A percentile compares a stretch with the other conserved stretches of the same genome.
phyloP scores from a whole-genome alignment of 2,329 filamentous ascomycete genomes.

The Nemania sp. region DNA sequence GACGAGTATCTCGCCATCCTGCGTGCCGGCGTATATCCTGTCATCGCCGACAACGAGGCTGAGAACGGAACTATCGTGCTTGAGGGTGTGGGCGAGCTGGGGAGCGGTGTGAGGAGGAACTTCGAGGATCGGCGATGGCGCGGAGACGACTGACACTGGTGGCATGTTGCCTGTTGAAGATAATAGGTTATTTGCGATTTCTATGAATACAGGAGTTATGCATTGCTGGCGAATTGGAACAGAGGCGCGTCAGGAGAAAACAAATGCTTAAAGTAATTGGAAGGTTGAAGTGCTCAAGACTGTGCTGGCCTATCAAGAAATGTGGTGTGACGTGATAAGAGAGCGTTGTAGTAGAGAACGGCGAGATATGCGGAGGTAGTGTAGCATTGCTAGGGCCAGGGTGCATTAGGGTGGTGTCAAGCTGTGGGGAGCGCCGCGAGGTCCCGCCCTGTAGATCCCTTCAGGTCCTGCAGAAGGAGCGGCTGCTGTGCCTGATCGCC shows the following conservation, averaged over 20 bases:
- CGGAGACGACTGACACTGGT: constrained; percentile 23
- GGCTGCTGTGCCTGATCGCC: constrained; percentile 6
- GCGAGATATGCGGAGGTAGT: neutral
- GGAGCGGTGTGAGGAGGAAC: constrained; percentile 48
- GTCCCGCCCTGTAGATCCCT: neutral
- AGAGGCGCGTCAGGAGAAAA: neutral
- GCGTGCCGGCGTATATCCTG: constrained; percentile 87
- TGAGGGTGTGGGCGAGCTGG: constrained; percentile 72
- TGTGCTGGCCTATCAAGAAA: no score
- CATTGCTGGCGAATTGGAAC: constrained; percentile 4
- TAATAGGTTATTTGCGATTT: constrained; percentile 5
- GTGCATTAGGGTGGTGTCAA: neutral
- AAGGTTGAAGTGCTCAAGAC: neutral
- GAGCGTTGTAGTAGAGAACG: neutral
- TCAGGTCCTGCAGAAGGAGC: neutral
- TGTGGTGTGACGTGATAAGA: constrained; percentile 8
- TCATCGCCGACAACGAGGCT: constrained; percentile 79
- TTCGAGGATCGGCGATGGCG: constrained; percentile 36
- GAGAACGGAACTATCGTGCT: constrained; percentile 78
- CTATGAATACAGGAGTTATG: neutral
- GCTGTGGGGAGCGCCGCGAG: constrained; percentile 3
- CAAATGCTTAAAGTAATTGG: neutral
- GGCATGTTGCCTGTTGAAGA: constrained; percentile 32
- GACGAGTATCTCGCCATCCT: constrained; percentile 88
- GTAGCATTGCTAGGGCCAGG: no score